These are phyloP conservation scores for Hyparrhenia diplandra DNA, from an alignment of 176 grass and related monocot species.

Conservation along the genomic window DNA sequence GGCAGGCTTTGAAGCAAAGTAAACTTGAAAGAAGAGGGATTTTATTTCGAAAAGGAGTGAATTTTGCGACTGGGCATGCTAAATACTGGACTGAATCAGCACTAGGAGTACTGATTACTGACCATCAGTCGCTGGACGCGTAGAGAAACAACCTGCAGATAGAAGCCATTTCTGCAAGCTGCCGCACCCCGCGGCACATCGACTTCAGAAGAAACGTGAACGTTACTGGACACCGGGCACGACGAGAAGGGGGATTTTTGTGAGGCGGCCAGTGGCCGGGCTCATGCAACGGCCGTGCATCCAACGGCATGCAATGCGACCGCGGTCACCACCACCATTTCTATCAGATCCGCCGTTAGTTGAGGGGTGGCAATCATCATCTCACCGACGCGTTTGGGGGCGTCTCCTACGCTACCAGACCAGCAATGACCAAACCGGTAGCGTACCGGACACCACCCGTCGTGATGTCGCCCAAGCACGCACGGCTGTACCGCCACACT, in stretches of 20 bases:
- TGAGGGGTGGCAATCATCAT: slow-evolving; percentile 51
- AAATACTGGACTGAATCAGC: not conserved
- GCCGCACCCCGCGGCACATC: not conserved
- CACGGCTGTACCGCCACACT: slow-evolving; percentile 1
- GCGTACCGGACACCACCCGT: not conserved
- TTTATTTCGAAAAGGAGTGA: too few species aligned
- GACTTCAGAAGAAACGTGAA: not conserved
- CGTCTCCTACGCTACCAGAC: slow-evolving; percentile 21
- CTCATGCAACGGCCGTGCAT: slow-evolving; percentile 8
- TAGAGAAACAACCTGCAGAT: not conserved
- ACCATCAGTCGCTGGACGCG: not conserved
- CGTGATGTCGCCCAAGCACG: not conserved
- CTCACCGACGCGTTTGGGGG: slow-evolving; percentile 37
- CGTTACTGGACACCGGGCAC: too few species aligned
- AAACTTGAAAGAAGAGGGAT: not conserved
- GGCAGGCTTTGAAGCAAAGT: not conserved
- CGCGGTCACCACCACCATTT: not conserved
- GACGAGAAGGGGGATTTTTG: not conserved
- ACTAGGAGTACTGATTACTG: not conserved
- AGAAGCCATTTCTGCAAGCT: not conserved
- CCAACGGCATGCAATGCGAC: not conserved
- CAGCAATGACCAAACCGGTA: not conserved
- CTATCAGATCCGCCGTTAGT: slow-evolving; percentile 27
- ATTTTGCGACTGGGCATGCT: too few species aligned
- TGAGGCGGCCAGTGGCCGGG: not conserved